A percentile compares a stretch with the other conserved stretches of the same genome.
Evolutionary conservation across 1,284 basidiomycete species (phyloP).

Genomic region (Hypsizygus ulmarius): DNA sequence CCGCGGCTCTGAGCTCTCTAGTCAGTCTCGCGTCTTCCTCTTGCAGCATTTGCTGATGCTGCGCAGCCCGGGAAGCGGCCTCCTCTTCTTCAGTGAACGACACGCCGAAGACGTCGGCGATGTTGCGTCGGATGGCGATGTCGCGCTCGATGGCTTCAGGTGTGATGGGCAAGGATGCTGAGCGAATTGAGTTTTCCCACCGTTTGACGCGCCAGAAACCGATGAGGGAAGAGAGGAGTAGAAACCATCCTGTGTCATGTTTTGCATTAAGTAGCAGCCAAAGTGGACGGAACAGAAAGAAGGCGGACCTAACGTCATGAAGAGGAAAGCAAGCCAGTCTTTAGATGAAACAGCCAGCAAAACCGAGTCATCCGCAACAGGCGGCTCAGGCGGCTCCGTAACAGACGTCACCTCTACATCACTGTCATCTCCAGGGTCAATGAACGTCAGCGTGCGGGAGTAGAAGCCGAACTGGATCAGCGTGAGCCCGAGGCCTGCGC

Average conservation of each 20-base stretch:
- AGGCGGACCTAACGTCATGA: conserved; percentile 79
- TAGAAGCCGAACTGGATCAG: conserved; percentile 86
- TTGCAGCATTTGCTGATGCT: background rate
- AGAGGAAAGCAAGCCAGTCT: conserved; percentile 87
- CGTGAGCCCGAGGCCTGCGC: conserved; percentile 92
- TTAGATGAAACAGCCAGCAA: conserved; percentile 38
- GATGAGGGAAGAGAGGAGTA: conserved; percentile 22
- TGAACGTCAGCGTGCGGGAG: conserved; percentile 33
- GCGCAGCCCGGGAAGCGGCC: background rate
- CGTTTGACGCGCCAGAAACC: conserved; percentile 26
- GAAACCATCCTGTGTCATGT: conserved; percentile 13
- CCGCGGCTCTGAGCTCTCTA: conserved; percentile 15
- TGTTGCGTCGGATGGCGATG: conserved; percentile 19
- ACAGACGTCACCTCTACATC: too few relatives aligned
- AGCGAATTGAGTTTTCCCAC: conserved; percentile 23
- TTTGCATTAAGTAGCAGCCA: background rate
- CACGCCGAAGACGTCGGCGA: conserved; percentile 22
- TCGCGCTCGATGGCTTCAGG: conserved; percentile 21
- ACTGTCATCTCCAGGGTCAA: conserved; percentile 2
- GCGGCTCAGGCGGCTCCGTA: background rate
- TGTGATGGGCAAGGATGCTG: conserved; percentile 16
- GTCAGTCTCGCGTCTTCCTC: conserved; percentile 10
- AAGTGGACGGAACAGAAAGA: conserved; percentile 20
- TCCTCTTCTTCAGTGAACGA: conserved; percentile 16
- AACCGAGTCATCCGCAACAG: conserved; percentile 18